A percentile compares a stretch with the other conserved stretches of the same genome.
These are phyloP conservation scores for Starmerella stellata DNA, from an alignment of 805 yeast genomes.

Conservation along the genomic window DNA sequence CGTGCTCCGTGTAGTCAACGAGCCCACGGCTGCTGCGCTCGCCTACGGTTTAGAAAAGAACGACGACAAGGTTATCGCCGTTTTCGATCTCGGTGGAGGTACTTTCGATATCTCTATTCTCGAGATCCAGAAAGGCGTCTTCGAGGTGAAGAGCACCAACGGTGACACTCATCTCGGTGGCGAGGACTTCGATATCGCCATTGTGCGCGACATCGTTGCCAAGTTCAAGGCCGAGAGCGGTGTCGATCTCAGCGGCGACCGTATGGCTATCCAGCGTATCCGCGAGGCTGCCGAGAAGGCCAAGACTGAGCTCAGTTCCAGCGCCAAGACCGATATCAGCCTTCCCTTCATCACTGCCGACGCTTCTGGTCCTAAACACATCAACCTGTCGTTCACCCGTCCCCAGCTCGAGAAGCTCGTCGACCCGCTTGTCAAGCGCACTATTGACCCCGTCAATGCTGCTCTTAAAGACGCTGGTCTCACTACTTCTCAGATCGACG, in stretches of 20 bases:
- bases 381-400: constrained; percentile 50
- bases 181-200: constrained; percentile 75
- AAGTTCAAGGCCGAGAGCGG: constrained; percentile 61
- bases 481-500: constrained; percentile 47
- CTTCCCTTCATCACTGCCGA: constrained; percentile 78
- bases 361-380: constrained; percentile 64
- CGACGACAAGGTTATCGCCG: constrained; percentile 75
- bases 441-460: constrained; percentile 60
- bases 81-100: constrained; percentile 97
- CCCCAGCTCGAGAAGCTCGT: constrained; percentile 50
- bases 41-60: constrained; percentile 87
- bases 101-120: constrained; percentile 91
- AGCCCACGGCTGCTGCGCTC: constrained; percentile 85
- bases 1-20: constrained; percentile 75
- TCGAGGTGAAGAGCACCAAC: constrained; percentile 92
- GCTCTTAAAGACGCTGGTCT: constrained; percentile 68
- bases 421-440: constrained; percentile 51
- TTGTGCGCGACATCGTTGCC: constrained; percentile 68
- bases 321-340: constrained; percentile 54
- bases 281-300: constrained; percentile 83
- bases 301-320: constrained; percentile 66
- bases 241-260: constrained; percentile 43
- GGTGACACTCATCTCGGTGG: constrained; percentile 92
- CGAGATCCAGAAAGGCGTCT: constrained; percentile 94
- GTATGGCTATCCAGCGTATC: constrained; percentile 69